These are phyloP conservation scores for Polyplosphaeria fusca DNA, from an alignment of 495 filamentous ascomycete species.

Conservation along the genomic window DNA sequence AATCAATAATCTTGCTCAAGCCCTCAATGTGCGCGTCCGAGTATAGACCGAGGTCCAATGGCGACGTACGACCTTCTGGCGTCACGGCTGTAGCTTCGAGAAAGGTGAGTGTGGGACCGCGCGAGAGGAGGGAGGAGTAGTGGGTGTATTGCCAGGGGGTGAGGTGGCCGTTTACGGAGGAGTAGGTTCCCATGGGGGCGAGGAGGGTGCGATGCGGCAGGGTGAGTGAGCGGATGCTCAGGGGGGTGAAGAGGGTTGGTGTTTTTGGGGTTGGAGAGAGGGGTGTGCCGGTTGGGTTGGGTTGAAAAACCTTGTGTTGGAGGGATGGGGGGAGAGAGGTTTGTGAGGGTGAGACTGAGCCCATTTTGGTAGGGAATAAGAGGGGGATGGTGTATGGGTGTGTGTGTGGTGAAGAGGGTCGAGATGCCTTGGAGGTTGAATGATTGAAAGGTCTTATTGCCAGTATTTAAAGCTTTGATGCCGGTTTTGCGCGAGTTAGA, in stretches of 20 bases:
- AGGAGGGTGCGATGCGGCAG: constrained; percentile 13
- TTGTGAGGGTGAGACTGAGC: too few relatives aligned
- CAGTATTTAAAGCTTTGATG: too few relatives aligned
- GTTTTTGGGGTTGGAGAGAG: not conserved
- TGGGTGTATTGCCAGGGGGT: not conserved
- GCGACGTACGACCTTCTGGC: constrained; percentile 71
- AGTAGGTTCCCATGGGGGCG: constrained; percentile 4
- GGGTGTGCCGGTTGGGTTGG: too few relatives aligned
- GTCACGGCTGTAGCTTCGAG: constrained; percentile 70
- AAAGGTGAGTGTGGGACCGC: constrained; percentile 62
- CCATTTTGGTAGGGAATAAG: too few relatives aligned
- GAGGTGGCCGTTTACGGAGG: not conserved
- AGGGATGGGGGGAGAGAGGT: not conserved
- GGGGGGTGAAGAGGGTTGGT: constrained; percentile 12
- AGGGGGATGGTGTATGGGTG: too few relatives aligned
- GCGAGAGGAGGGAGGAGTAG: not conserved
- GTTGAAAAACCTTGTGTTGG: not conserved
- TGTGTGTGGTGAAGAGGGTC: too few relatives aligned
- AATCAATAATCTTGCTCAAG: constrained; percentile 60
- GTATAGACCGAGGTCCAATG: constrained; percentile 68
- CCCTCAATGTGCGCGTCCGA: constrained; percentile 65
- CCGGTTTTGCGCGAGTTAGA: too few relatives aligned
- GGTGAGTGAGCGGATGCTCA: constrained; percentile 2
- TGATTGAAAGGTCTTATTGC: too few relatives aligned
- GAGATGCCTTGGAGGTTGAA: too few relatives aligned